phyloP scores from a whole-genome alignment of 1,284 basidiomycete genomes.

The Moesziomyces sp. region DNA sequence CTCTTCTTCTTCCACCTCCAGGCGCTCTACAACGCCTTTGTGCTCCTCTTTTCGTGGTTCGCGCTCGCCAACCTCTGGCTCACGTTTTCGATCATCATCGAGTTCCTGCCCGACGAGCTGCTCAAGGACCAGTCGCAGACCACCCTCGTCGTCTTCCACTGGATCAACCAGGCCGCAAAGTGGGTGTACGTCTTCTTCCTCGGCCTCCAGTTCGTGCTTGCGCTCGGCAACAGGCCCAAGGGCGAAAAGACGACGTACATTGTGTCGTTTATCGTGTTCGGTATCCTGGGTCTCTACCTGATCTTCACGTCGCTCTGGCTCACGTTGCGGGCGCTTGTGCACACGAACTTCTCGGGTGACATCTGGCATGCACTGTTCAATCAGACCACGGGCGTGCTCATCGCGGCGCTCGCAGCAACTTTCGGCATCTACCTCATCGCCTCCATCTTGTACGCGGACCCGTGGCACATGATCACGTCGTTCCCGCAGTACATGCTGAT shows the following conservation, averaged over 20 bases:
- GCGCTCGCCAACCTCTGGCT: conserved; percentile 91
- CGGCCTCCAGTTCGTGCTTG: conserved; percentile 87
- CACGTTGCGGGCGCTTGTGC: conserved; percentile 54
- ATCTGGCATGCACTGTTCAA: conserved; percentile 51
- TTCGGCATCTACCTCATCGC: conserved; percentile 73
- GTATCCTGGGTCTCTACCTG: conserved; percentile 61
- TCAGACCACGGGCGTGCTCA: conserved; percentile 60
- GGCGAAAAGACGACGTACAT: conserved; percentile 87
- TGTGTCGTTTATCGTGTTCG: conserved; percentile 78
- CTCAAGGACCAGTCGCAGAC: conserved; percentile 79
- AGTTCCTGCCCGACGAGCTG: conserved; percentile 79
- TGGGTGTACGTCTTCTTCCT: conserved; percentile 89
- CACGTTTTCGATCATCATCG: conserved; percentile 95
- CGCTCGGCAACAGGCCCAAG: conserved; percentile 91
- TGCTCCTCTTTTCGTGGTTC: conserved; percentile 92
- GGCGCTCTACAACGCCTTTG: conserved; percentile 89
- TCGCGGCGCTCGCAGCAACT: conserved; percentile 64
- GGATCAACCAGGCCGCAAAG: conserved; percentile 81
- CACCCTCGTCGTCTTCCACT: conserved; percentile 75
- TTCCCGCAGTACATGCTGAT: conserved; percentile 87
- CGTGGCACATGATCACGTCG: conserved; percentile 98
- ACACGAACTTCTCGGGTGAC: conserved; percentile 16
- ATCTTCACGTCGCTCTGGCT: conserved; percentile 64
- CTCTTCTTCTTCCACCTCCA: conserved; percentile 96
- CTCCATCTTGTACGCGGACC: conserved; percentile 93